Conservation (phyloP, 176 grass and related monocot genomes). For the Oryza longistaminata region DNA sequence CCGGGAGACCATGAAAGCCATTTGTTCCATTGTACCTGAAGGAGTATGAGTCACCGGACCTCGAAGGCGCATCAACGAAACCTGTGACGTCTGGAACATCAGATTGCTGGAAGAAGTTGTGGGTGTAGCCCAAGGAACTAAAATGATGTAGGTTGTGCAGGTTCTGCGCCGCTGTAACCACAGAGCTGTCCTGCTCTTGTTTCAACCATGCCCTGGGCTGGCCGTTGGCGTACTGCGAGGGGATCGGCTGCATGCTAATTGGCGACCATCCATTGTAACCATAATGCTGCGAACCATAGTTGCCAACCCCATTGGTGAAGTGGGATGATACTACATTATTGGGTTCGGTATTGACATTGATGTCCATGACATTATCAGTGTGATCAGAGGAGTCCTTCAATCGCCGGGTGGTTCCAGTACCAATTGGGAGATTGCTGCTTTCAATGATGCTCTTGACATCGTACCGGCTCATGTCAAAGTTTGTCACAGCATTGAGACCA, state of each 20-base stretch:
- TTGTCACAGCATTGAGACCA: conserved; percentile 76
- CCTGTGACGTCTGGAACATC: conserved; percentile 33
- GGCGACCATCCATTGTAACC: conserved; percentile 41
- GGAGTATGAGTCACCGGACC: conserved; percentile 6
- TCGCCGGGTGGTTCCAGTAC: conserved; percentile 39
- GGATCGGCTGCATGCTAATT: conserved; percentile 30
- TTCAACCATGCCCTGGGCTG: conserved; percentile 63
- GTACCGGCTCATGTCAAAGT: conserved; percentile 86
- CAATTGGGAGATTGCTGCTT: conserved; percentile 54
- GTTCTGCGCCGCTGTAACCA: conserved; percentile 34
- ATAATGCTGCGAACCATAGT: conserved; percentile 26
- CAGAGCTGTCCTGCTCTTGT: conserved; percentile 56
- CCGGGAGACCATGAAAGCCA: background rate
- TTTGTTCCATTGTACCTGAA: conserved; percentile 25
- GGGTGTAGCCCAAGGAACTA: conserved; percentile 20
- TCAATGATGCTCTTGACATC: conserved; percentile 79
- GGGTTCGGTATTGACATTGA: conserved; percentile 6
- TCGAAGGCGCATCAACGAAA: conserved; percentile 31
- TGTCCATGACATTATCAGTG: conserved; percentile 27
- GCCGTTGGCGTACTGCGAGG: conserved; percentile 37
- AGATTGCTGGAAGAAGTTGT: conserved; percentile 59
- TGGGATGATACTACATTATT: conserved; percentile 23
- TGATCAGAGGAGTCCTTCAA: conserved; percentile 54
- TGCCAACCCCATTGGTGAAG: conserved; percentile 32
- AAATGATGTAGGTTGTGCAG: conserved; percentile 58